Evolutionary conservation across 495 filamentous ascomycete genomes (phyloP).

Genomic region (Hypoxylon lenormandii): DNA sequence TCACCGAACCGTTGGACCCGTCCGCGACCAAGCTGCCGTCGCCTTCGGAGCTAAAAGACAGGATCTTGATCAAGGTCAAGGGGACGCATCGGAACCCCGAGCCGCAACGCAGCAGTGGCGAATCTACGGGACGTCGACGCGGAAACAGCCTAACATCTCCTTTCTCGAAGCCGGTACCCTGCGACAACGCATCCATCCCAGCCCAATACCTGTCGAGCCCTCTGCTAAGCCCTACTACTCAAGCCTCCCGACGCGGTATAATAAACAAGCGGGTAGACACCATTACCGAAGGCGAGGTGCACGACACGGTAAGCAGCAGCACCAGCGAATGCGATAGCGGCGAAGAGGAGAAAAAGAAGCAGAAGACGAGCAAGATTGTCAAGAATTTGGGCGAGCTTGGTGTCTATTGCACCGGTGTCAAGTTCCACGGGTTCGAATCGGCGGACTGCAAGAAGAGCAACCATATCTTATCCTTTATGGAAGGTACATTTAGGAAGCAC

Average conservation of each 20-base stretch:
- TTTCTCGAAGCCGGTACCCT: constrained; percentile 67
- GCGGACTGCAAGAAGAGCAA: constrained; percentile 85
- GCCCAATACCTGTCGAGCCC: constrained; percentile 70
- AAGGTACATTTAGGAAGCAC: constrained; percentile 82
- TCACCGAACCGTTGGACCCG: constrained; percentile 77
- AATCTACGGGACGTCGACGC: constrained; percentile 67
- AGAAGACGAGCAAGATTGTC: constrained; percentile 84
- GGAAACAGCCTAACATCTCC: constrained; percentile 85
- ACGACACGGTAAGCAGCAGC: constrained; percentile 64
- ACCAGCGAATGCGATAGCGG: constrained; percentile 71
- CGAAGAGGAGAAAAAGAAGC: constrained; percentile 68
- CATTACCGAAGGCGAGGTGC: constrained; percentile 64
- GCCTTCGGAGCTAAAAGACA: constrained; percentile 82
- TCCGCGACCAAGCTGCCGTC: constrained; percentile 77
- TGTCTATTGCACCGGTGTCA: constrained; percentile 88
- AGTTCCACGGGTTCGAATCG: constrained; percentile 78
- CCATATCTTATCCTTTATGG: constrained; percentile 92
- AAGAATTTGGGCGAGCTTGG: constrained; percentile 85
- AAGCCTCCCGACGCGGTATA: constrained; percentile 48
- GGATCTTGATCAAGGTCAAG: constrained; percentile 95
- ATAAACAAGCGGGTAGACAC: constrained; percentile 57
- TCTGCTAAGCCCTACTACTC: constrained; percentile 55
- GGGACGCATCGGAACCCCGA: constrained; percentile 62
- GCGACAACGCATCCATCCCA: constrained; percentile 67
- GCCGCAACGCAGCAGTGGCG: constrained; percentile 51